Percentiles rank a stretch among this genome's conserved stretches.
These are phyloP conservation scores for Fusarium sp. DNA, from an alignment of 2,329 filamentous ascomycete species.

Conservation along the genomic window DNA sequence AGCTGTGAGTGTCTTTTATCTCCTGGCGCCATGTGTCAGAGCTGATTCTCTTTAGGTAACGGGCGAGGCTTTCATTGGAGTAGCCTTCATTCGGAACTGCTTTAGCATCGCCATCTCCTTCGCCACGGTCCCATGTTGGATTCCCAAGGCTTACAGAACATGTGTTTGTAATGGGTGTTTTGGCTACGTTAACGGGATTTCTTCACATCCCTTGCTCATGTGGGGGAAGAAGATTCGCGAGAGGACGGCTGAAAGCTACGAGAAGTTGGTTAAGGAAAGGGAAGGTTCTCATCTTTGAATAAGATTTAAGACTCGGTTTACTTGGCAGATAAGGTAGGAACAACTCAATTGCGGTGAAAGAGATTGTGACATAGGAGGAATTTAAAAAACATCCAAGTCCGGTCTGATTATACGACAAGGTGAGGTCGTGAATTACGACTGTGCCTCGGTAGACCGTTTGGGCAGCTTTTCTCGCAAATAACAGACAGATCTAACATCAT, in stretches of 20 bases:
- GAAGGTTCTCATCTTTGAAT: not conserved
- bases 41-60: slow-evolving; percentile 4
- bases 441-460: not conserved
- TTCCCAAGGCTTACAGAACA: slow-evolving; percentile 21
- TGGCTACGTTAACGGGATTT: slow-evolving; percentile 10
- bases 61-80: slow-evolving; percentile 21
- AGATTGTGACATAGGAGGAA: not conserved
- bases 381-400: not conserved
- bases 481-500: not conserved
- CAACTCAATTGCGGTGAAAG: not conserved
- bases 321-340: not conserved
- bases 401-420: not conserved
- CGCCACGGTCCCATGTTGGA: slow-evolving; percentile 25
- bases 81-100: slow-evolving; percentile 18
- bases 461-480: not conserved
- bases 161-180: slow-evolving; percentile 25
- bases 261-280: slow-evolving; percentile 15
- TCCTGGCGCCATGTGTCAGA: accelerated
- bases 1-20: not conserved
- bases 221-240: slow-evolving; percentile 24
- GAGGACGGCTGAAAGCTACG: slow-evolving; percentile 12
- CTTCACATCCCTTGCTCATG: slow-evolving; percentile 16
- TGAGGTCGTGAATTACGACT: not conserved
- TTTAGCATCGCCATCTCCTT: slow-evolving; percentile 31
- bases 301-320: not conserved